Evolutionary conservation across 164 flowering plant genomes (phyloP).

Genomic region (Saururus chinensis): DNA sequence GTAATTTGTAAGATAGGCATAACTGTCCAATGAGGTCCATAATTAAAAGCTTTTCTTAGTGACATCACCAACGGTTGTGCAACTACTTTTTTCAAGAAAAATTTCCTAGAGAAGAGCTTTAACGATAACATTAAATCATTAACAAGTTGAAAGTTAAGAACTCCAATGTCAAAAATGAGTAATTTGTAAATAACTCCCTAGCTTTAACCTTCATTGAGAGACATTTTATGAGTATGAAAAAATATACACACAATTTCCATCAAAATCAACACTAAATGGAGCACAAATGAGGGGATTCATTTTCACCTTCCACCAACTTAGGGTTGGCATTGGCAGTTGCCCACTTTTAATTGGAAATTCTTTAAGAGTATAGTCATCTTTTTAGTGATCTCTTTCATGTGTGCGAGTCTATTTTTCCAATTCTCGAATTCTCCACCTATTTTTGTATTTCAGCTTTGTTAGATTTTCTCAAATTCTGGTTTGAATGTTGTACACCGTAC

Average conservation of each 20-base stretch:
- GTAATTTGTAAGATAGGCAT: constrained; percentile 52
- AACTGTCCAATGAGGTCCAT: constrained; percentile 55
- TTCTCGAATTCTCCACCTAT: too few relatives aligned
- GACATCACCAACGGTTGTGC: constrained; percentile 73
- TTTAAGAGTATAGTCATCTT: too few relatives aligned
- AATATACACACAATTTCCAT: constrained; percentile 84
- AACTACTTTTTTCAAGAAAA: constrained; percentile 26
- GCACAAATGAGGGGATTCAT: constrained; percentile 93
- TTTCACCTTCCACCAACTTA: too few relatives aligned
- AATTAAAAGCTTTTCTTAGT: constrained; percentile 22
- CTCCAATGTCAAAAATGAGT: constrained; percentile 80
- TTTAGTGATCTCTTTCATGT: too few relatives aligned
- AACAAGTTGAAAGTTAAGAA: constrained; percentile 63
- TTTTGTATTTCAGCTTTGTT: too few relatives aligned
- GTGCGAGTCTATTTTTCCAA: too few relatives aligned
- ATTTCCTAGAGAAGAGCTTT: constrained; percentile 40
- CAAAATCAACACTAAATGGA: constrained; percentile 90
- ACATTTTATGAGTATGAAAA: constrained; percentile 91
- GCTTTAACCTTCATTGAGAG: constrained; percentile 87
- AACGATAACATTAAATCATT: constrained; percentile 66
- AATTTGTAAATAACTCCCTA: constrained; percentile 71
- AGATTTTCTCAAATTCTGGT: neutral
- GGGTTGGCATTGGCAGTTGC: too few relatives aligned
- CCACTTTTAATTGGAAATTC: too few relatives aligned
- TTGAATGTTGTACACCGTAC: constrained; percentile 9